Percentiles rank a stretch among this genome's conserved stretches.
These are phyloP conservation scores for Herpetomonas samuelpessoai DNA, from an alignment of 208 protist genomes.

Conservation along the genomic window DNA sequence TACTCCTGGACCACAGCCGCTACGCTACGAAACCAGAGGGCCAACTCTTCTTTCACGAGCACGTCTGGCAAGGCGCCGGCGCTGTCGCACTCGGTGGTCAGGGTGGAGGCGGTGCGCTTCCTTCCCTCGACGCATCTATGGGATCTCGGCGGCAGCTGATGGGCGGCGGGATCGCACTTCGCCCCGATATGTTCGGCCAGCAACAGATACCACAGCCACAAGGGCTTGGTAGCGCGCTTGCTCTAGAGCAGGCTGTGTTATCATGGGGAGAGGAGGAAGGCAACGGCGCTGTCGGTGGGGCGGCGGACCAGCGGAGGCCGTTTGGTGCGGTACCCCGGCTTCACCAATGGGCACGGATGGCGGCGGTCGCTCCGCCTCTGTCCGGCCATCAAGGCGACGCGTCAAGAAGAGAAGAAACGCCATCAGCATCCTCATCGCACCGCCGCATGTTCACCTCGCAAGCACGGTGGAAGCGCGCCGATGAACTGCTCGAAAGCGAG, in stretches of 20 bases:
- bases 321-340: background rate
- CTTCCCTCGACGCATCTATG: too few relatives aligned
- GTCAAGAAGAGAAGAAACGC: background rate
- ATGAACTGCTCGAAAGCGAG: conserved; percentile 14
- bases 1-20: background rate
- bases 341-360: background rate
- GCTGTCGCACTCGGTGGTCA: too few relatives aligned
- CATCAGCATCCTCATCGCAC: background rate
- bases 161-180: background rate
- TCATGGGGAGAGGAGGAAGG: background rate
- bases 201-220: too few relatives aligned
- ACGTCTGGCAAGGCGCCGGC: background rate
- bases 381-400: conserved; percentile 12
- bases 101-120: too few relatives aligned
- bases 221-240: background rate
- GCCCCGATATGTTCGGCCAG: background rate
- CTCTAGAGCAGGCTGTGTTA: background rate
- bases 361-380: too few relatives aligned
- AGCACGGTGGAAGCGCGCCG: conserved; percentile 20
- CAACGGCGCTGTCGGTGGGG: background rate
- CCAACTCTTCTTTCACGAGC: background rate
- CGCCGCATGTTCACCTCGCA: background rate
- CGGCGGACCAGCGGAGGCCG: too few relatives aligned
- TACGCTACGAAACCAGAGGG: background rate
- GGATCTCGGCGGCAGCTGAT: too few relatives aligned